Conservation (phyloP, 1,139 yeast genomes). For the Yamadazyma sp. region DNA sequence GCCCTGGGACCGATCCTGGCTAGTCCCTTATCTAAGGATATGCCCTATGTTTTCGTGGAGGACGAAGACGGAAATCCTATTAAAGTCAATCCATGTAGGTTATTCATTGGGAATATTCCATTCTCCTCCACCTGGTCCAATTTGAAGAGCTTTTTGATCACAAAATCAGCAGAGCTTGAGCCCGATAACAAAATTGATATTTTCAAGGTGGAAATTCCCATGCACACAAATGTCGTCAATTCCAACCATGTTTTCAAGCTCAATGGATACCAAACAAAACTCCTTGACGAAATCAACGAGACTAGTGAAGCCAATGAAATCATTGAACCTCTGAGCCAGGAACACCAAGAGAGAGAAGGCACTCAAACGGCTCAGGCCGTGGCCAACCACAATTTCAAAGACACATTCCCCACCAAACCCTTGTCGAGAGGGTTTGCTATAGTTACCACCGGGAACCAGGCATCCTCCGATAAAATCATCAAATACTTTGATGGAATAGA, state of each 20-base stretch:
- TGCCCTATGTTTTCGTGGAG: constrained; percentile 13
- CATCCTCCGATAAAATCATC: constrained; percentile 54
- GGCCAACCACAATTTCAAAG: neutral
- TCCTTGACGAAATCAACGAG: constrained; percentile 4
- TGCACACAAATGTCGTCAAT: constrained; percentile 24
- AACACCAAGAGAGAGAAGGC: neutral
- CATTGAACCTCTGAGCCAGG: neutral
- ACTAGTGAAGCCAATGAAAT: neutral
- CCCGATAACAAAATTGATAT: constrained; percentile 33
- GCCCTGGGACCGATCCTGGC: neutral
- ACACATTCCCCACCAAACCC: neutral
- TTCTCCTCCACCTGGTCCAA: constrained; percentile 57
- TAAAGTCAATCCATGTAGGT: constrained; percentile 38
- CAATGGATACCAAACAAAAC: constrained; percentile 3
- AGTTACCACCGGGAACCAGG: constrained; percentile 51
- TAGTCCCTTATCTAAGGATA: neutral
- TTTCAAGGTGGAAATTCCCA: constrained; percentile 57
- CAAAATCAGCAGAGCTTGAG: constrained; percentile 32
- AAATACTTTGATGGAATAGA: constrained; percentile 46
- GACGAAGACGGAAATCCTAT: constrained; percentile 32
- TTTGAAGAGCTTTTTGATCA: constrained; percentile 47
- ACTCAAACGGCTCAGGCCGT: too few relatives aligned
- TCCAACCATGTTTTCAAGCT: constrained; percentile 3
- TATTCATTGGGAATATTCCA: constrained; percentile 60
- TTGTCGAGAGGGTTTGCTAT: constrained; percentile 63